phyloP scores from a whole-genome alignment of 148 eudicot genomes.

The Amaranthus cruentus region DNA sequence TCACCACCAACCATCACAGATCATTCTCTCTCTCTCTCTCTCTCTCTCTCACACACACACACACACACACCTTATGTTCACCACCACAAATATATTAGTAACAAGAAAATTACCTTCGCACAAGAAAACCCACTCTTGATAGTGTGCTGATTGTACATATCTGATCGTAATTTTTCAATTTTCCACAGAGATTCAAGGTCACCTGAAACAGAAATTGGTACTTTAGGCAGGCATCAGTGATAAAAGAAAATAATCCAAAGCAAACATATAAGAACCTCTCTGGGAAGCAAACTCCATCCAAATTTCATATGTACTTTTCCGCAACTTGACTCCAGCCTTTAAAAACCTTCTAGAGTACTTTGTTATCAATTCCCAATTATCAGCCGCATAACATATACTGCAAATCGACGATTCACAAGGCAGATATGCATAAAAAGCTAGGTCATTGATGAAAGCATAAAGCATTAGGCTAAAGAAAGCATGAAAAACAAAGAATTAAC shows the following conservation, averaged over 20 bases:
- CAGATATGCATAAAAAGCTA: background rate
- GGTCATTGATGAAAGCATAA: background rate
- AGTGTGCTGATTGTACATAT: constrained; percentile 51
- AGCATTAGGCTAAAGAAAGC: background rate
- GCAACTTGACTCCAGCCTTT: constrained; percentile 66
- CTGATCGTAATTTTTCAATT: constrained; percentile 80
- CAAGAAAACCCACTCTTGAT: constrained; percentile 69
- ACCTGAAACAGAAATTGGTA: constrained; percentile 38
- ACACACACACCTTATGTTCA: background rate
- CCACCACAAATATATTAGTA: background rate
- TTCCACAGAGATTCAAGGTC: constrained; percentile 74
- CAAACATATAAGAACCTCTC: constrained; percentile 43
- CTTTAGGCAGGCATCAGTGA: background rate
- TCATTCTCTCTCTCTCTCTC: background rate
- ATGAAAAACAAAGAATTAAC: background rate
- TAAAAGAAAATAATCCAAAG: constrained; percentile 2
- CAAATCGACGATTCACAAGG: constrained; percentile 15
- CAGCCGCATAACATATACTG: constrained; percentile 77
- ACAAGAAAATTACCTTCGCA: constrained; percentile 62
- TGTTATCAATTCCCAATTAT: constrained; percentile 66
- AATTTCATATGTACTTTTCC: constrained; percentile 60
- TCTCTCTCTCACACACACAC: background rate
- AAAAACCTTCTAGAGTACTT: constrained; percentile 66
- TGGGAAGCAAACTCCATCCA: constrained; percentile 87
- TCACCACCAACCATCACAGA: background rate